Evolutionary conservation across 2,329 filamentous ascomycete genomes (phyloP).

Genomic region (Fusarium continuum): DNA sequence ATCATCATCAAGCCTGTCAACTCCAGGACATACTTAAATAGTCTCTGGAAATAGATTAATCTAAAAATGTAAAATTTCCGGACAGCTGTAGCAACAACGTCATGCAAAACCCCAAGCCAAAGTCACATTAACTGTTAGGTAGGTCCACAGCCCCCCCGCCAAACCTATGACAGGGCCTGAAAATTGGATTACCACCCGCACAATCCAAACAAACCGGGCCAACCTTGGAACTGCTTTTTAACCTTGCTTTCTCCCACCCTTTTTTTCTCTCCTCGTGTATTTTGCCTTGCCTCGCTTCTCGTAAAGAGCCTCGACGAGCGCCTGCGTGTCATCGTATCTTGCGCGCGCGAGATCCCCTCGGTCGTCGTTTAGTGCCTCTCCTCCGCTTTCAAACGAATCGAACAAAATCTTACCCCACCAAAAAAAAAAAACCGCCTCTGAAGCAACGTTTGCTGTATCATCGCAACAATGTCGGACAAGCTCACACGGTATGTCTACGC

Average conservation of each 20-base stretch:
- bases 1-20: too few relatives aligned
- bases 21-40: too few relatives aligned
- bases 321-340: conserved; percentile 32
- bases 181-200: conserved; percentile 37
- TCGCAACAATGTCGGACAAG: conserved; percentile 83
- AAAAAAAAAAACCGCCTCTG: conserved; percentile 31
- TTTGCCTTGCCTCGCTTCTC: conserved; percentile 19
- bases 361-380: conserved; percentile 11
- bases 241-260: conserved; percentile 19
- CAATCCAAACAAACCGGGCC: conserved; percentile 14
- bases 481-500: conserved; percentile 81
- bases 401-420: conserved; percentile 24
- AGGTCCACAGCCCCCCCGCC: conserved; percentile 43
- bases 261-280: conserved; percentile 20
- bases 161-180: conserved; percentile 32
- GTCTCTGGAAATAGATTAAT: too few relatives aligned
- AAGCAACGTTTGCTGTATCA: conserved; percentile 30
- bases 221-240: conserved; percentile 29
- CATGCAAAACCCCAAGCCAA: conserved; percentile 4
- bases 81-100: conserved; percentile 9
- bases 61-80: too few relatives aligned
- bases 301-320: conserved; percentile 37
- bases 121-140: conserved; percentile 4
- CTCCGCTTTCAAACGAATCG: conserved; percentile 20
- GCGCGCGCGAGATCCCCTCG: conserved; percentile 29